phyloP scores from a whole-genome alignment of 139 green algal genomes.

The Haematococcus lacustris region DNA sequence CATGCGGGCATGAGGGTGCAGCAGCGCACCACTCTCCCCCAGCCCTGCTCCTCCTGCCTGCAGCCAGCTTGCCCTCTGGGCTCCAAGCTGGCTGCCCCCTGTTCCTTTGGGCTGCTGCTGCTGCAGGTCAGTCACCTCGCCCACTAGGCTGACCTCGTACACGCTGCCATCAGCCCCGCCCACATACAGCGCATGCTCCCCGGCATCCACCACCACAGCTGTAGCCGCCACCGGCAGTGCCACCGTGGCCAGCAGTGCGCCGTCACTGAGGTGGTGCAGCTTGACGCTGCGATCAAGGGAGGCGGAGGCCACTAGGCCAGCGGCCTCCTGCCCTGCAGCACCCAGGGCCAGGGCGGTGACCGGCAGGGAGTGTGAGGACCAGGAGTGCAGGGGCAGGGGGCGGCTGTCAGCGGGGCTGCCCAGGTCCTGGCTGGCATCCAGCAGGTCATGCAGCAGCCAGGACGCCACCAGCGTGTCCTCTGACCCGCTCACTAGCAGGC shows the following conservation, averaged over 20 bases:
- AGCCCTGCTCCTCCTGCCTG: background rate
- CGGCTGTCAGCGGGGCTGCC: constrained; percentile 6
- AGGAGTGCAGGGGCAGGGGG: constrained; percentile 55
- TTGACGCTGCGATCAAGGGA: constrained; percentile 74
- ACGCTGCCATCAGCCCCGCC: constrained; percentile 70
- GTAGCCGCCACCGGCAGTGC: constrained; percentile 49
- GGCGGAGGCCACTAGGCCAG: constrained; percentile 49
- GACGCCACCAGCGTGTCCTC: constrained; percentile 71
- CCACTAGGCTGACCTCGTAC: constrained; percentile 59
- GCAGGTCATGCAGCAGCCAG: constrained; percentile 69
- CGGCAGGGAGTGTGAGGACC: constrained; percentile 72
- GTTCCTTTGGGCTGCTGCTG: background rate
- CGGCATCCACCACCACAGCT: constrained; percentile 13
- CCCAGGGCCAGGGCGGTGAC: constrained; percentile 61
- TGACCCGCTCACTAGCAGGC: constrained; percentile 64
- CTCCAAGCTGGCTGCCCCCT: no score
- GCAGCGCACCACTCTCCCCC: background rate
- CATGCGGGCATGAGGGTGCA: constrained; percentile 11
- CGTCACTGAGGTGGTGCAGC: constrained; percentile 48
- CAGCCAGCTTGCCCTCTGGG: background rate
- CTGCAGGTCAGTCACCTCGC: background rate
- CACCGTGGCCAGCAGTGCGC: constrained; percentile 46
- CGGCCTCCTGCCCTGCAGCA: constrained; percentile 26
- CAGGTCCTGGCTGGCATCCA: constrained; percentile 47
- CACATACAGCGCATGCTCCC: constrained; percentile 70